phyloP scores from a whole-genome alignment of 257 asterid species.

The Penstemon newberryi region DNA sequence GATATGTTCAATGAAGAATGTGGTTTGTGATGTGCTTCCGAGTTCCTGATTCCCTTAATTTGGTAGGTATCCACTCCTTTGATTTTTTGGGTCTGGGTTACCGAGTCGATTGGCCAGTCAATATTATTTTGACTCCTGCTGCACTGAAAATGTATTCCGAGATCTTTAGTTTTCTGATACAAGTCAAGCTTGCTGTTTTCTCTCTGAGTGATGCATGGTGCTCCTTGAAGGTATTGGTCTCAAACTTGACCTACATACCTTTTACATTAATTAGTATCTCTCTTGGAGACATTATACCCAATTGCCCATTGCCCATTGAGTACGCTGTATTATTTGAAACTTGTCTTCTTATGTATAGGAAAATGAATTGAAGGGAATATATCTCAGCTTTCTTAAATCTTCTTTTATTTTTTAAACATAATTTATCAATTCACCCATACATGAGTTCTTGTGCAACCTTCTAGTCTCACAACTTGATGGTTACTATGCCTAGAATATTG shows the following conservation, averaged over 20 bases:
- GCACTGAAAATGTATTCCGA: constrained; percentile 80
- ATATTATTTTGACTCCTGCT: constrained; percentile 70
- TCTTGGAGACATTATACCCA: constrained; percentile 3
- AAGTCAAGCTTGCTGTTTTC: constrained; percentile 93
- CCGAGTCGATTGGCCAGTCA: constrained; percentile 93
- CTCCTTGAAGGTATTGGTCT: constrained; percentile 64
- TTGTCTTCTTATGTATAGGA: constrained; percentile 3
- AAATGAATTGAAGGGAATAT: constrained; percentile 13
- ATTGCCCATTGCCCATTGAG: constrained; percentile 17
- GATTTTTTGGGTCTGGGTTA: constrained; percentile 93
- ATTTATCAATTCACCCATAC: background rate
- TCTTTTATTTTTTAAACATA: background rate
- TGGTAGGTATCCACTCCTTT: constrained; percentile 81
- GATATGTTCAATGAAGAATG: background rate
- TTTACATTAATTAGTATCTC: constrained; percentile 15
- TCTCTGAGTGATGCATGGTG: constrained; percentile 86
- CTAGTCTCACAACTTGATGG: background rate
- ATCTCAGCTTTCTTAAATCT: constrained; percentile 12
- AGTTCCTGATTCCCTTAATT: constrained; percentile 26
- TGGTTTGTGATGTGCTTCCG: constrained; percentile 22
- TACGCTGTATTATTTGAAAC: constrained; percentile 2
- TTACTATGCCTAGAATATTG: constrained; percentile 2
- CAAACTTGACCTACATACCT: constrained; percentile 5
- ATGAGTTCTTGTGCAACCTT: constrained; percentile 2
- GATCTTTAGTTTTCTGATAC: constrained; percentile 83